Base-by-base conservation (phyloP, 2,329 filamentous ascomycete genomes). In the Hirsutella minnesotensis region DNA sequence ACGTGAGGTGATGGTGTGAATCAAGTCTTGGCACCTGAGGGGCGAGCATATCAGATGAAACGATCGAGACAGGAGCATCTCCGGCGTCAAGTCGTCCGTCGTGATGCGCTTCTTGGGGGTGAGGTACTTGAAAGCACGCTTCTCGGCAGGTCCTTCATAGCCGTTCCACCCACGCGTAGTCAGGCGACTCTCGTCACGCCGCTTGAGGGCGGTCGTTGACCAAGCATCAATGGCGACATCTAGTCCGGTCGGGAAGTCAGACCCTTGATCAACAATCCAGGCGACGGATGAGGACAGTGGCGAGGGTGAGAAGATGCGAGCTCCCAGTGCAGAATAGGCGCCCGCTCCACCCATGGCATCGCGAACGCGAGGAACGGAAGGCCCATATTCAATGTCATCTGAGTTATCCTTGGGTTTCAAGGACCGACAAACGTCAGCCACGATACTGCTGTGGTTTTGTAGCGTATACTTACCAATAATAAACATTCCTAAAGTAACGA, bases 111-210 rank as follows among this genome's bases (percentile, higher is more conserved):
- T 70, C 64, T 95, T 96, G 1, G 86, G 82, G 0, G 89, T 95
- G 41, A 80, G 70, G 60, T 96, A 98, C 58, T 79, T 81, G 69
- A 98, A 98, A 8, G 81, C 81, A 62, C 74, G 69, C 49, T 79
- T 74, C 58, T 85, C 76, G 46, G 79, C 77, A 41, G 77, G 72
- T 27, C 76, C 73, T 31, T 81, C 78, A 58, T 96, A 96, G 40
- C 85, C 85, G 59, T 96, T 96, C 86, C 87, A 95, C 38, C 84
- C 89, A 38, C 87, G 78, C 0, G 92, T 98, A 3, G 90, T 96
- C 40, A 86, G 69, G 20, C 86, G 78, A 7, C 72, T 61, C 1
- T 70, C 67, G 42, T 84, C 79, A 39, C 77, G 65, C 42, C 88
- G 77, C 49, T 92, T 66, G 15, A 87, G 56, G 18, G 77, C 84